Conservation (phyloP, 73 alveolate species). For the Blepharisma stoltei region DNA sequence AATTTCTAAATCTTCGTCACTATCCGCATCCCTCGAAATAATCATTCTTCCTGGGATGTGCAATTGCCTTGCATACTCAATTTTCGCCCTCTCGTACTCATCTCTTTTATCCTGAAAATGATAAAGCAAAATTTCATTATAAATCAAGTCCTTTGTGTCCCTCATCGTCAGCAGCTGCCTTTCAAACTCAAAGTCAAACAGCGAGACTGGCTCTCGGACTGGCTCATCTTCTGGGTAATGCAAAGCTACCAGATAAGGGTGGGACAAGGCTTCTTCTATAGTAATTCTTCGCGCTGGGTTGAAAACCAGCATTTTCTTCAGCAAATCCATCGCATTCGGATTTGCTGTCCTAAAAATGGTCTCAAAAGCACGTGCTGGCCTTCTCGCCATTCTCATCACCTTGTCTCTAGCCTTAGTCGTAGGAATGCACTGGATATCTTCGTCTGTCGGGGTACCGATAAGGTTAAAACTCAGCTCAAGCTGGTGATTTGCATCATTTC, state of each 20-base stretch:
- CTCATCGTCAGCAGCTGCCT: conserved; percentile 41
- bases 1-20: too few species aligned
- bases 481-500: conserved; percentile 77
- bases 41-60: not conserved
- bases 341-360: conserved; percentile 46
- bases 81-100: conserved; percentile 37
- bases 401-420: conserved; percentile 55
- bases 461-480: conserved; percentile 77
- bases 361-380: conserved; percentile 39
- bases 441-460: conserved; percentile 82
- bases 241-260: conserved; percentile 73
- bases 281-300: conserved; percentile 83
- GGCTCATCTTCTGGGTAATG: conserved; percentile 79
- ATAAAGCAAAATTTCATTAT: conserved; percentile 50
- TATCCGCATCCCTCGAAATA: too few species aligned
- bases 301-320: conserved; percentile 49
- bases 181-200: conserved; percentile 57
- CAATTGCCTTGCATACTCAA: not conserved
- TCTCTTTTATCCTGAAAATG: conserved; percentile 39
- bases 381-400: conserved; percentile 31
- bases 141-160: conserved; percentile 47
- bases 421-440: conserved; percentile 44
- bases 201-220: conserved; percentile 44
- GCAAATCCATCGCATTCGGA: conserved; percentile 47
- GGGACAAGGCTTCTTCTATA: conserved; percentile 84